Evolutionary conservation across 495 filamentous ascomycete genomes (phyloP), one percentile per base, ranked within the genome.

Genomic region (Penicillium maclennaniae): DNA sequence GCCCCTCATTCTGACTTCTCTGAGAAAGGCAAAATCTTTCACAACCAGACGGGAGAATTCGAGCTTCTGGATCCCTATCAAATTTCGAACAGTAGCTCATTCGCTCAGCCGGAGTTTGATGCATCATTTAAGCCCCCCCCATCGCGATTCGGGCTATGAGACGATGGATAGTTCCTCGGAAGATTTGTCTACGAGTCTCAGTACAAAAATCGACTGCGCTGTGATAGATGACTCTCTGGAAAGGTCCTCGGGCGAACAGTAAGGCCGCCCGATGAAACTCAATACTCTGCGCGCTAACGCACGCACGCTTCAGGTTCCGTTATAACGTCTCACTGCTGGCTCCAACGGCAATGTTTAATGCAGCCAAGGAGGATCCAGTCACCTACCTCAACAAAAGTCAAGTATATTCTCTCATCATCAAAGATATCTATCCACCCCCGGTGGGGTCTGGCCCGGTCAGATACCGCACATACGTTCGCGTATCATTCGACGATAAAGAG

Each of bases 321-420:
- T 34, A 34, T 4, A 14, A 34, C 1, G 31, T 34, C 8, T 34
- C 31, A 12, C 31, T 34, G 31, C 31, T 12, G 31, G 31, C 31
- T 14, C 6, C 31, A 34, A 34, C 31, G 9, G 31, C 31, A 34
- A 34, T 34, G 31, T 34, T 34, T 14, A 14, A 34, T 34, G 10
- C 8, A 4, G 31, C 31, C 31, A 34, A 12, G 10, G 31, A 34
- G 14, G 31, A 34, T 14, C 93, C 93, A 0, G 83, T 97, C 14
- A 95, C 91, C 0, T 98, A 98, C 66, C 82, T 98, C 14, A 97
- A 98, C 68, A 98, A 98, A 70, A 92, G 92, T 8, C 92, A 97
- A 70, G 86, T 88, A 19, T 98, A 97, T 68, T 83, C 83, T 1
- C 66, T 98, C 3, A 83, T 85, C 1, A 79, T 98, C 31, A 70